Evolutionary conservation across 352 stramenopile genomes (phyloP).

Genomic region (Aphanomyces invadans): DNA sequence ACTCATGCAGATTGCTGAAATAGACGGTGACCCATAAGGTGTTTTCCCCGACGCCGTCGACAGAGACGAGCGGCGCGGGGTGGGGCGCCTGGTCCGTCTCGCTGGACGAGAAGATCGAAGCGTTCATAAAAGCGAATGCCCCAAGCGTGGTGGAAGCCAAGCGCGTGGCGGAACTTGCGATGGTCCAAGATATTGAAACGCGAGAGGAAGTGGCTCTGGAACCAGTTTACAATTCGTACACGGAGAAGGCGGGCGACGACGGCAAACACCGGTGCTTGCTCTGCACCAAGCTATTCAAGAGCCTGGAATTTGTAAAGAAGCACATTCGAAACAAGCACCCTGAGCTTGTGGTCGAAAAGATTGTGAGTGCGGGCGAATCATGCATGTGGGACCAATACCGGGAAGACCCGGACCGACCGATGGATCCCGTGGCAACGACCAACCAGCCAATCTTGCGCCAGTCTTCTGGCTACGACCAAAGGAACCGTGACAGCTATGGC

Average conservation of each 20-base stretch:
- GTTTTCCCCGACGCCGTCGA: constrained; percentile 10
- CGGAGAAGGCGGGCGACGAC: constrained; percentile 73
- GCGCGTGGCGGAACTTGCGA: constrained; percentile 41
- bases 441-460: constrained; percentile 44
- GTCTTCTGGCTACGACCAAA: constrained; percentile 29
- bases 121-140: constrained; percentile 50
- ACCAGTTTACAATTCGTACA: constrained; percentile 72
- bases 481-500: constrained; percentile 18
- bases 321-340: constrained; percentile 84
- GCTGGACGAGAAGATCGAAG: constrained; percentile 69
- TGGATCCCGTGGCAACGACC: constrained; percentile 62
- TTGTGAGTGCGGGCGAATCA: constrained; percentile 68
- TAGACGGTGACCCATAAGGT: constrained; percentile 28
- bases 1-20: too few relatives aligned
- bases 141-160: constrained; percentile 43
- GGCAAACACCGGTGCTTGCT: constrained; percentile 73
- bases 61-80: background rate
- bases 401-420: constrained; percentile 65
- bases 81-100: constrained; percentile 57
- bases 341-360: constrained; percentile 74
- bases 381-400: constrained; percentile 86
- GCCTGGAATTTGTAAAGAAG: constrained; percentile 82
- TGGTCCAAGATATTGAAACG: constrained; percentile 69
- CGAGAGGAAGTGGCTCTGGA: constrained; percentile 64
- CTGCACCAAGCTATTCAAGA: constrained; percentile 86